Evolutionary conservation across 345 rosid species (phyloP).

Genomic region (Arabis hirsuta): DNA sequence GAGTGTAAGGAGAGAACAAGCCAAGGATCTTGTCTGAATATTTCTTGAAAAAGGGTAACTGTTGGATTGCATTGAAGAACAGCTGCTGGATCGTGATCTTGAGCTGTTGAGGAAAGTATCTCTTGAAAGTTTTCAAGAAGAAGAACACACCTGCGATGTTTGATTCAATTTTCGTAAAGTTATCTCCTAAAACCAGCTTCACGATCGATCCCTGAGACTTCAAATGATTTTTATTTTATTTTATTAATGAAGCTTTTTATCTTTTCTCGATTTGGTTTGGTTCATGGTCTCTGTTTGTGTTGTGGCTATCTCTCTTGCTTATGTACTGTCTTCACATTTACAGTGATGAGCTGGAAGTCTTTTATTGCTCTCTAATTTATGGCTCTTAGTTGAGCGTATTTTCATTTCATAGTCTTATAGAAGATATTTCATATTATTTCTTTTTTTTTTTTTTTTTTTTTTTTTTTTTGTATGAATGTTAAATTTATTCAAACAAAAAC

Average conservation of each 20-base stretch:
- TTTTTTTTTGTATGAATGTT: too few species aligned
- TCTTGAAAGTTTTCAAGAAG: conserved; percentile 50
- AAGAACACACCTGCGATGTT: conserved; percentile 49
- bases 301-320: neutral
- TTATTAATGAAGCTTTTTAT: neutral
- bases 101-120: conserved; percentile 24
- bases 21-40: conserved; percentile 41
- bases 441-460: neutral
- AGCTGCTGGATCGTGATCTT: conserved; percentile 19
- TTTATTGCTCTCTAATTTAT: neutral
- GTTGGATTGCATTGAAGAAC: conserved; percentile 29
- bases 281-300: conserved; percentile 5
- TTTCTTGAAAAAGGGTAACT: conserved; percentile 37
- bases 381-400: conserved; percentile 1
- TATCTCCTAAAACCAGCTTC: conserved; percentile 30
- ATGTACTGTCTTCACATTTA: neutral
- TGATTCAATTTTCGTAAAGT: conserved; percentile 21
- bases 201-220: conserved; percentile 17
- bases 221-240: neutral
- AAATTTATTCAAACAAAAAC: too few species aligned
- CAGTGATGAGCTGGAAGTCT: neutral
- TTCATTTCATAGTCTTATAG: too few species aligned
- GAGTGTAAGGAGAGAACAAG: conserved; percentile 51
- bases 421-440: neutral
- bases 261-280: neutral